phyloP scores from a whole-genome alignment of 1,284 basidiomycete species.

The Ganoderma lucidum region DNA sequence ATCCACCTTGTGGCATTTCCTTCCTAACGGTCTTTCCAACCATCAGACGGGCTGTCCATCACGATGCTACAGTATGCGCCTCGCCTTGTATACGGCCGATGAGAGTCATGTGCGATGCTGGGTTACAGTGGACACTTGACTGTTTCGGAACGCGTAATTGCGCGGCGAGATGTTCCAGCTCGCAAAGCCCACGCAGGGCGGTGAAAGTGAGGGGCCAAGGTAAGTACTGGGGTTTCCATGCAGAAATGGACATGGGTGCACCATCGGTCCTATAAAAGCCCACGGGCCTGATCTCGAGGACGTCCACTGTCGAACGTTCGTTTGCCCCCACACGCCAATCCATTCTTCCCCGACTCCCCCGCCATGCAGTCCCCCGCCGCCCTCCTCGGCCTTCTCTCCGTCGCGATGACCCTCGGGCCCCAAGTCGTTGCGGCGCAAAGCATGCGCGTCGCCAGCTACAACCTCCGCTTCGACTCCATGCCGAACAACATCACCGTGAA shows the following conservation, averaged over 20 bases:
- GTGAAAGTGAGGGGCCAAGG: too few relatives aligned
- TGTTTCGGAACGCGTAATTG: not conserved
- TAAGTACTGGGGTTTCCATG: too few relatives aligned
- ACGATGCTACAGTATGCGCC: too few relatives aligned
- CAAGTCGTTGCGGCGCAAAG: slow-evolving; percentile 40
- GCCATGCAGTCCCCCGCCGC: too few relatives aligned
- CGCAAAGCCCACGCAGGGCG: too few relatives aligned
- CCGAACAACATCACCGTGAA: slow-evolving; percentile 58
- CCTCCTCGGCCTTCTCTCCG: not conserved
- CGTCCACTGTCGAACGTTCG: not conserved
- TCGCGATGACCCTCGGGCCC: slow-evolving; percentile 49
- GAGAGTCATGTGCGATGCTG: not conserved
- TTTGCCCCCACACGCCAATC: not conserved
- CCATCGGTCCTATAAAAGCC: not conserved
- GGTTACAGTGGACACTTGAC: not conserved
- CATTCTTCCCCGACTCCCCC: not conserved
- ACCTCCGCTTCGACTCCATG: slow-evolving; percentile 61
- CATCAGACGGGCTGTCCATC: too few relatives aligned
- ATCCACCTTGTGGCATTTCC: too few relatives aligned
- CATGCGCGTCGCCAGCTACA: slow-evolving; percentile 58
- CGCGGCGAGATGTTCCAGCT: too few relatives aligned
- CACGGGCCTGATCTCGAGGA: not conserved
- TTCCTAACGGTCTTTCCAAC: too few relatives aligned
- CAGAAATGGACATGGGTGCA: too few relatives aligned
- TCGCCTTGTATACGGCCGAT: slow-evolving; percentile 12